Percentiles rank a stretch among this genome's conserved stretches.
Evolutionary conservation across 129 eudicot species (phyloP).

Genomic region (carrot (Daucus carota)): DH1_v3.0 NC_030385.2:30738501-30739000

Average conservation of each 20-base stretch:
- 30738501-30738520: neutral
- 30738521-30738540: neutral
- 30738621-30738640: neutral
- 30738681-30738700: too few relatives aligned
- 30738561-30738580: conserved; percentile 3
- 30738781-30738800: neutral
- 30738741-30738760: conserved; percentile 6
- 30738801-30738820: conserved; percentile 5
- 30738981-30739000: too few relatives aligned
- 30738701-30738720: conserved; percentile 2
- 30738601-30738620: neutral
- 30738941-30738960: too few relatives aligned
- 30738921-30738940: too few relatives aligned
- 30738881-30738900: too few relatives aligned
- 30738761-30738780: neutral
- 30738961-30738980: too few relatives aligned
- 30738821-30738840: neutral
- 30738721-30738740: neutral
- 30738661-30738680: neutral
- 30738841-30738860: conserved; percentile 2
- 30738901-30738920: too few relatives aligned
- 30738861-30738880: neutral
- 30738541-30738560: neutral
- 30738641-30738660: neutral
- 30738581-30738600: neutral